These are phyloP conservation scores for Ogataea siamensis DNA, from an alignment of 805 yeast genomes.

Conservation along the genomic window DNA sequence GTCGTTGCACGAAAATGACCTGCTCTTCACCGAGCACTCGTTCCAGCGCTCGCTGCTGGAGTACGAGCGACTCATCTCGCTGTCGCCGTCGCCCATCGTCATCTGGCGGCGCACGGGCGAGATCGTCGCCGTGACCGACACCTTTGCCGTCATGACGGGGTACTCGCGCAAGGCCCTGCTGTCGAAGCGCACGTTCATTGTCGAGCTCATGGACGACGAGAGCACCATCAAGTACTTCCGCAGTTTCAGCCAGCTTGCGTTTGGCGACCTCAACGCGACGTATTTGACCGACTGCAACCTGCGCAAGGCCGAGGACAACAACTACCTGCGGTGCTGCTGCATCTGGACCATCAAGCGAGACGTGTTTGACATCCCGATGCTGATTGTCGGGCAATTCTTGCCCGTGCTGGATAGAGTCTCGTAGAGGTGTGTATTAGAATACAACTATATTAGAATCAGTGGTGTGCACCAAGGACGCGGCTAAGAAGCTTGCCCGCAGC, in stretches of 20 bases:
- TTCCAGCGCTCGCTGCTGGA: slow-evolving; percentile 59
- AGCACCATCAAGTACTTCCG: slow-evolving; percentile 71
- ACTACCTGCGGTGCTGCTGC: slow-evolving; percentile 59
- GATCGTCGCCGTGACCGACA: slow-evolving; percentile 74
- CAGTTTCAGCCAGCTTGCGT: slow-evolving; percentile 68
- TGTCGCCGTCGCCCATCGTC: slow-evolving; percentile 75
- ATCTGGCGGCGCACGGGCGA: slow-evolving; percentile 89
- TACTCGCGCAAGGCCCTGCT: slow-evolving; percentile 56
- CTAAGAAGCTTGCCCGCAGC: slow-evolving; percentile 34
- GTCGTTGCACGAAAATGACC: slow-evolving; percentile 66
- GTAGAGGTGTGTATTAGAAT: background rate
- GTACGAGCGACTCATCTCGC: slow-evolving; percentile 49
- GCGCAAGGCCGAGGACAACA: slow-evolving; percentile 37
- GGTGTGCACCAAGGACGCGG: slow-evolving; percentile 23
- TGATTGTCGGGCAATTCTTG: slow-evolving; percentile 76
- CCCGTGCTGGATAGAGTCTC: slow-evolving; percentile 47
- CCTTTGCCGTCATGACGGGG: slow-evolving; percentile 68
- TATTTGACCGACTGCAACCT: slow-evolving; percentile 50
- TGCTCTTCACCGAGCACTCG: slow-evolving; percentile 58
- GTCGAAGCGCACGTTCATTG: slow-evolving; percentile 62
- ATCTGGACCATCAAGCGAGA: slow-evolving; percentile 87
- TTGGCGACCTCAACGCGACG: slow-evolving; percentile 58
- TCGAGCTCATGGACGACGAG: slow-evolving; percentile 81
- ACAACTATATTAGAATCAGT: slow-evolving; percentile 3
- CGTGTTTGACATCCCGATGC: slow-evolving; percentile 79